Percentiles rank a stretch among this genome's conserved stretches.
phyloP scores from a whole-genome alignment of 257 asterid species.

The Fraxinus americana region DNA sequence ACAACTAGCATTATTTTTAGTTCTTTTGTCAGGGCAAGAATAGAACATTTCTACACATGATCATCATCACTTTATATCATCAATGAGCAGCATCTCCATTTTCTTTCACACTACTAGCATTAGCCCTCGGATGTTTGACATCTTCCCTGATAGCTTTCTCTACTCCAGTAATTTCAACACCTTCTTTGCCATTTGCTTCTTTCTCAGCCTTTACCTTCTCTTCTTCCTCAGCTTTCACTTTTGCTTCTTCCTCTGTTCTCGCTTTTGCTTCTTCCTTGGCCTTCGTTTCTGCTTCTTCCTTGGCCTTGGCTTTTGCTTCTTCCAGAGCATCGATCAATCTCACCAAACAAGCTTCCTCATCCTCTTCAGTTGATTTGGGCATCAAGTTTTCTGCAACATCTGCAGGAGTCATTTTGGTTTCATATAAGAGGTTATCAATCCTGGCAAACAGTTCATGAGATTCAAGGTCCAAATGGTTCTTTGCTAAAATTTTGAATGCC shows the following conservation, averaged over 20 bases:
- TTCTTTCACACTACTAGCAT: slow-evolving; percentile 4
- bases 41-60: neutral
- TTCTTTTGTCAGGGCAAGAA: neutral
- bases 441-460: slow-evolving; percentile 17
- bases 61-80: neutral
- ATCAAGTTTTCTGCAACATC: slow-evolving; percentile 21
- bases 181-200: neutral
- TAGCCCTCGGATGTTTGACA: neutral
- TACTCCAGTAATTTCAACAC: neutral
- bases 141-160: neutral
- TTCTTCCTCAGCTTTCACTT: neutral
- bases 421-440: neutral
- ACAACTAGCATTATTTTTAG: too few species aligned
- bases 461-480: slow-evolving; percentile 10
- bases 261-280: neutral
- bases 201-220: neutral
- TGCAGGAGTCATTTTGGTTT: neutral
- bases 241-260: neutral
- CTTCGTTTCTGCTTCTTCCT: neutral
- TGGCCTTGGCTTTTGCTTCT: neutral
- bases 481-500: slow-evolving; percentile 15
- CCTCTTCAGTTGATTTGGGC: slow-evolving; percentile 29
- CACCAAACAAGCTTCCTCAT: slow-evolving; percentile 22
- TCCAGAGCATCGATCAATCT: slow-evolving; percentile 25
- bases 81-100: slow-evolving; percentile 1